A percentile compares a stretch with the other conserved stretches of the same genome.
Evolutionary conservation across 495 filamentous ascomycete genomes (phyloP).

Genomic region (Trichodelitschia bisporula): DNA sequence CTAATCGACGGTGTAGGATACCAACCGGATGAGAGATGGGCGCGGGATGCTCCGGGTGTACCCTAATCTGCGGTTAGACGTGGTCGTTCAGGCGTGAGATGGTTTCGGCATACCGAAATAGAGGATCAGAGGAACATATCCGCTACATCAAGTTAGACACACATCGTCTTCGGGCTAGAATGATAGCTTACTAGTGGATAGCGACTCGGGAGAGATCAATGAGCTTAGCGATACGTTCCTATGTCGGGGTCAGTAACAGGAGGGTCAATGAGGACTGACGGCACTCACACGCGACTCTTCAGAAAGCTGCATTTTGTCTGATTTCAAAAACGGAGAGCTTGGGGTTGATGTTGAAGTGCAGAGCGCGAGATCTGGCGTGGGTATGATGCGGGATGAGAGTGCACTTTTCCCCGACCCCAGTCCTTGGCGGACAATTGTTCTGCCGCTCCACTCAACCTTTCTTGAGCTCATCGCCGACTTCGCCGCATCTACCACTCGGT

Average conservation of each 20-base stretch:
- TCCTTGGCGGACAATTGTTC: too few species aligned
- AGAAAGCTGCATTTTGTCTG: conserved; percentile 81
- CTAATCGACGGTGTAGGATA: background rate
- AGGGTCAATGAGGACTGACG: too few species aligned
- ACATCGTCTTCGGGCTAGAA: conserved; percentile 1
- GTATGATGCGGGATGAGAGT: too few species aligned
- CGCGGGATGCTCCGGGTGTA: conserved; percentile 84
- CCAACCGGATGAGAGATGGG: conserved; percentile 75
- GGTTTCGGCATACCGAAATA: conserved; percentile 74
- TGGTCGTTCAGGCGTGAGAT: background rate
- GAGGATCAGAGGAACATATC: conserved; percentile 88
- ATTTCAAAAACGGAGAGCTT: too few species aligned
- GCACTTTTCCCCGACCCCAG: too few species aligned
- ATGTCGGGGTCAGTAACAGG: too few species aligned
- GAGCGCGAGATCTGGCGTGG: too few species aligned
- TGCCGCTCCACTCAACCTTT: too few species aligned
- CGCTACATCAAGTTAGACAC: conserved; percentile 30
- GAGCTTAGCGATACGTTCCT: conserved; percentile 92
- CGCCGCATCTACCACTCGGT: too few species aligned
- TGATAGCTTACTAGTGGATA: conserved; percentile 66
- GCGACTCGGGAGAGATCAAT: conserved; percentile 84
- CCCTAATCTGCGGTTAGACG: conserved; percentile 23
- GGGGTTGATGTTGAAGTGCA: too few species aligned
- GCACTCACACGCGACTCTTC: conserved; percentile 75
- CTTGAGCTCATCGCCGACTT: too few species aligned